Conservation (phyloP, 2,329 filamentous ascomycete species). For the Bipolaris victoriae region DNA sequence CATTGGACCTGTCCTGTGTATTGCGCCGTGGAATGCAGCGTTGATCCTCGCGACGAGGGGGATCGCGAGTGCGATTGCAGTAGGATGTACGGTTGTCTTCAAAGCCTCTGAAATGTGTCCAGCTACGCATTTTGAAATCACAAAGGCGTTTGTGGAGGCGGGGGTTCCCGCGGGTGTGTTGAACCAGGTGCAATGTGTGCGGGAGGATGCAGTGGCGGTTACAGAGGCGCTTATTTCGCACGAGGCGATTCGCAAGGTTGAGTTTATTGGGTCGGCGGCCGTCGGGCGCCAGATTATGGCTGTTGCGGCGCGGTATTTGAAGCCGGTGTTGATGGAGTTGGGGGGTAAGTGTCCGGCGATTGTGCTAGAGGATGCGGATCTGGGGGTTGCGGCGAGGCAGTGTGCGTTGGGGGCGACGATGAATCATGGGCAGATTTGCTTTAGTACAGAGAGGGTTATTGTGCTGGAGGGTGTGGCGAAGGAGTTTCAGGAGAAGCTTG, state of each 20-base stretch:
- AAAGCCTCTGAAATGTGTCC: constrained; percentile 41
- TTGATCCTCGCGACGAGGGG: constrained; percentile 41
- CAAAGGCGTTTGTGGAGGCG: constrained; percentile 56
- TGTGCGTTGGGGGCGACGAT: constrained; percentile 29
- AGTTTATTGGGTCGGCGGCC: constrained; percentile 76
- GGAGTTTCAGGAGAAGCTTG: constrained; percentile 57
- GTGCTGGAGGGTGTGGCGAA: constrained; percentile 61
- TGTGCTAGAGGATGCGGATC: constrained; percentile 77
- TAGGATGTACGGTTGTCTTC: constrained; percentile 52
- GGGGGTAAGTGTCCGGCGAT: constrained; percentile 81
- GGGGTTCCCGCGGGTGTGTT: constrained; percentile 75
- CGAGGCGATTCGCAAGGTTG: constrained; percentile 69
- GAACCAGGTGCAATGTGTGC: constrained; percentile 68
- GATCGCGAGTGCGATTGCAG: constrained; percentile 62
- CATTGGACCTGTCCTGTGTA: constrained; percentile 22
- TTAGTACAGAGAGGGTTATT: constrained; percentile 78
- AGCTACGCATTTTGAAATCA: constrained; percentile 26
- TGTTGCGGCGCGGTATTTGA: constrained; percentile 73
- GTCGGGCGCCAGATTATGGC: constrained; percentile 72
- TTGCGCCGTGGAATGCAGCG: constrained; percentile 56
- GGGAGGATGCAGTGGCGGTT: constrained; percentile 66
- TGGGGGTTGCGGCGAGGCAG: constrained; percentile 27
- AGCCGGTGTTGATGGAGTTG: constrained; percentile 79
- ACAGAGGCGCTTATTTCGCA: constrained; percentile 73
- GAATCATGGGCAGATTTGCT: constrained; percentile 74